Percentiles rank a stretch among this genome's conserved stretches.
Evolutionary conservation across 306 rosid genomes (phyloP).

Genomic region (Rosa chinensis): DNA sequence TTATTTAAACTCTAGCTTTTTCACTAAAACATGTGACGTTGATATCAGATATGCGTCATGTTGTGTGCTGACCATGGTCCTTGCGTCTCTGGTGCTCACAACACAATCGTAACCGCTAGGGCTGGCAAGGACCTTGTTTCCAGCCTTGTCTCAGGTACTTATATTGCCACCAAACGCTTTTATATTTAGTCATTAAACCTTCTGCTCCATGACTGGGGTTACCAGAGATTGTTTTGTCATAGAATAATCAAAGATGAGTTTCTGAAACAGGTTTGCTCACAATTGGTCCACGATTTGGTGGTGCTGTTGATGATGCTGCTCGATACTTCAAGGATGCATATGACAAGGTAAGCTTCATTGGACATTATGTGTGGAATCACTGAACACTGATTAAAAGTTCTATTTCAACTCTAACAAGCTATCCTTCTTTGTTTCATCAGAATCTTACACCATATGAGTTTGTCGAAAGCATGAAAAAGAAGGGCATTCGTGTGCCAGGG

Average conservation of each 20-base stretch:
- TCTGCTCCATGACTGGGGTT: slow-evolving; percentile 3
- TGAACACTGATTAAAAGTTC: not conserved
- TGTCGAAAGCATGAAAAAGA: slow-evolving; percentile 95
- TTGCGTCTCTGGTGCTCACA: slow-evolving; percentile 98
- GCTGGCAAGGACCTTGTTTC: slow-evolving; percentile 99
- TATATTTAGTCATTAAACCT: slow-evolving; percentile 17
- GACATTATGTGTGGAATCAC: slow-evolving; percentile 6
- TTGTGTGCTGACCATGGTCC: slow-evolving; percentile 99
- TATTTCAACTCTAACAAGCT: slow-evolving; percentile 16
- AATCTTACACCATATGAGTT: slow-evolving; percentile 86
- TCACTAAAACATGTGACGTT: slow-evolving; percentile 33
- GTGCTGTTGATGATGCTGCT: slow-evolving; percentile 99
- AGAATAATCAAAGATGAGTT: slow-evolving; percentile 34
- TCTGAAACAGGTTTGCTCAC: slow-evolving; percentile 90
- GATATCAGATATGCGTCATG: slow-evolving; percentile 85
- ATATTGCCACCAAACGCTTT: slow-evolving; percentile 19
- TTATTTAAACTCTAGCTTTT: not conserved
- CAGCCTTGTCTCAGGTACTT: slow-evolving; percentile 86
- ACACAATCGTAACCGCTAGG: slow-evolving; percentile 94
- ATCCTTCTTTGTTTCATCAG: slow-evolving; percentile 46
- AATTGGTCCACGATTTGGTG: slow-evolving; percentile 99
- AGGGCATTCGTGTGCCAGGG: slow-evolving; percentile 98
- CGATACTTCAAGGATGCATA: slow-evolving; percentile 97
- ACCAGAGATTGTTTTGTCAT: slow-evolving; percentile 7
- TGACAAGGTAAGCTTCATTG: slow-evolving; percentile 62